These are phyloP conservation scores for Myrica gale DNA, from an alignment of 306 rosid species.

Conservation along the genomic window DNA sequence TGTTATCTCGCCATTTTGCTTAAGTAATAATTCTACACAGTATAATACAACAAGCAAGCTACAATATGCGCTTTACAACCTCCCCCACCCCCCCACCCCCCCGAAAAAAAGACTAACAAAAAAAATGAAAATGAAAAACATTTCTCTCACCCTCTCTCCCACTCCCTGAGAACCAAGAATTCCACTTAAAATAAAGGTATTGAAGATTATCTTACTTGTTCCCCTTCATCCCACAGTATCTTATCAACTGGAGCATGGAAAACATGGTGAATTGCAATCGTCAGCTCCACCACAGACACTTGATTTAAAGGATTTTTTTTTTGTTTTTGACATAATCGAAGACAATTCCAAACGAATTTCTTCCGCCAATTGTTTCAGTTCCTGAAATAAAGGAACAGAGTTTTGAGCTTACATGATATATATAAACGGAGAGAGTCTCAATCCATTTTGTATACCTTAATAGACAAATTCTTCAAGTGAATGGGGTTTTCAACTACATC, in stretches of 20 bases:
- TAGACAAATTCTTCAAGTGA: conserved; percentile 80
- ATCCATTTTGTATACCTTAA: conserved; percentile 47
- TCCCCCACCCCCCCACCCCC: not conserved
- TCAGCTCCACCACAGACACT: conserved; percentile 79
- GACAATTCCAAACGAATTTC: conserved; percentile 75
- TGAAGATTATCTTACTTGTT: conserved; percentile 63
- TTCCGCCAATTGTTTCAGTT: conserved; percentile 71
- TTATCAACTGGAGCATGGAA: conserved; percentile 89
- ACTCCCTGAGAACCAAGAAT: not conserved
- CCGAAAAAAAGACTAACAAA: too few species aligned
- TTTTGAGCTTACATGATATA: conserved; percentile 13
- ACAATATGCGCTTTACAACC: not conserved
- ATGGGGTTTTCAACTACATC: conserved; percentile 77
- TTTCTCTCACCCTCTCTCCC: conserved; percentile 4
- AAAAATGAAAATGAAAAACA: too few species aligned
- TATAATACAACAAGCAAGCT: not conserved
- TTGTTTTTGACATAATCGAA: conserved; percentile 41
- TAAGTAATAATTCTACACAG: not conserved
- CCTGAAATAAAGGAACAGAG: conserved; percentile 50
- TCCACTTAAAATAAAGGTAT: not conserved
- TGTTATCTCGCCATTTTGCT: not conserved
- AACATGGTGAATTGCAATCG: conserved; percentile 86
- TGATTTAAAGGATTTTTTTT: conserved; percentile 43
- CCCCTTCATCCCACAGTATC: conserved; percentile 88
- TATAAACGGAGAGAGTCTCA: conserved; percentile 15